Base-by-base conservation (phyloP, 2,329 filamentous ascomycete species). In the Allantophomopsis lycopodina region DNA sequence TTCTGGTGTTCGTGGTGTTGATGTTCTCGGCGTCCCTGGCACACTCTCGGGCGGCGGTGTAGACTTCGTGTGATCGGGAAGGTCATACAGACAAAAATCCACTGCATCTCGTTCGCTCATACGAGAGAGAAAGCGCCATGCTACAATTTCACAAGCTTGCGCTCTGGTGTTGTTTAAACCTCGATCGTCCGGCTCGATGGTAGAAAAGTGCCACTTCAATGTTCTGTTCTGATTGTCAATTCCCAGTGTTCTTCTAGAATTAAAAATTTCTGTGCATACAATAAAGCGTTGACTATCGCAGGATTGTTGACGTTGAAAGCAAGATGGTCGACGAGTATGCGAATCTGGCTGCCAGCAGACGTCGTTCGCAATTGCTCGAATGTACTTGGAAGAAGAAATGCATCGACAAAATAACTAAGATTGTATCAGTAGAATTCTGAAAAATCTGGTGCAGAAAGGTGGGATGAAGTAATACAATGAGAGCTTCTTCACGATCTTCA, bases 131-230 rank as follows among this genome's bases (percentile, higher is more conserved):
- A 86, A 85, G 32, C 83, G 73, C 79, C 82, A 87, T 31, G 83
- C 83, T 12, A 86, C 80, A 44, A 86, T 82, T 61, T 89, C 83
- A 53, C 83, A 88, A 20, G 80, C 82, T 52, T 76, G 73, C 15
- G 79, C 80, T 40, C 83, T 70, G 12, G 80, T 73, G 42, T 81
- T 72, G 42, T 76, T 74, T 23, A 88, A 60, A 4, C 76, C 76
- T 43, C 74, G 73, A 42, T 81, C 68, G 36, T 69, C 67, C 21
- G 58, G 65, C 45, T 82, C 79, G 28, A 68, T 63, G 11, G 73
- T 68, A 17, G 71, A 63, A 44, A 80, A 89, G 52, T 88, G 81
- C 66, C 79, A 84, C 53, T 81, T 83, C 21, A 87, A 63, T 1
- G 80, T 81, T 37, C 81, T 85, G 41, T 13, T 7, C 28, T 33